Evolutionary conservation across 2,329 filamentous ascomycete species (phyloP).

Genomic region (Exophiala phaeomuriformis): DNA sequence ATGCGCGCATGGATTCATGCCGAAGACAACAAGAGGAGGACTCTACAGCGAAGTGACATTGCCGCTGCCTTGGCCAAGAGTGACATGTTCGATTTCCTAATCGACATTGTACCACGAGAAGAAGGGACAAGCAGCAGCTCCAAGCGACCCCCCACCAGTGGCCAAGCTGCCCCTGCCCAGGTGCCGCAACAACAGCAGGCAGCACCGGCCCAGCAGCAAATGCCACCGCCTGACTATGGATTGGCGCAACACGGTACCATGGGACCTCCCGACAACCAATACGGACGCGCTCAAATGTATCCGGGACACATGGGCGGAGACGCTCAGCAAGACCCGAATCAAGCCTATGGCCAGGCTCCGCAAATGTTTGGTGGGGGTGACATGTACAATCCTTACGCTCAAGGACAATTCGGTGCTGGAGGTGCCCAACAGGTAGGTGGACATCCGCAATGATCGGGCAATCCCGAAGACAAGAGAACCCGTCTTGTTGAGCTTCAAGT

Average conservation of each 20-base stretch:
- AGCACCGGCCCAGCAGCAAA: slow-evolving; percentile 42
- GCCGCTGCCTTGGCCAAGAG: slow-evolving; percentile 92
- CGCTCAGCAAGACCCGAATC: slow-evolving; percentile 58
- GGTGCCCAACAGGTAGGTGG: slow-evolving; percentile 64
- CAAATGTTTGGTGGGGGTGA: slow-evolving; percentile 65
- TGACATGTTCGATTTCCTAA: slow-evolving; percentile 99
- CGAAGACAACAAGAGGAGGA: slow-evolving; percentile 96
- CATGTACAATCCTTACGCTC: slow-evolving; percentile 71
- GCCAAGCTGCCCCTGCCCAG: slow-evolving; percentile 35
- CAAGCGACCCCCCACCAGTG: slow-evolving; percentile 41
- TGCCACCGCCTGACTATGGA: slow-evolving; percentile 52
- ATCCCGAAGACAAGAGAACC: background rate
- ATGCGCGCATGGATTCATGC: slow-evolving; percentile 99
- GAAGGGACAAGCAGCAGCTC: slow-evolving; percentile 61
- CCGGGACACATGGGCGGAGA: slow-evolving; percentile 55
- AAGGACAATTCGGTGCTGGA: slow-evolving; percentile 52
- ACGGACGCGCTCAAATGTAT: slow-evolving; percentile 78
- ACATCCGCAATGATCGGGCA: background rate
- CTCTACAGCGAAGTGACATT: slow-evolving; percentile 91
- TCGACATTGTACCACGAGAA: slow-evolving; percentile 95
- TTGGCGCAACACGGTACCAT: slow-evolving; percentile 57
- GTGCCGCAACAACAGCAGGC: slow-evolving; percentile 42
- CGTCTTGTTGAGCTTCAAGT: background rate
- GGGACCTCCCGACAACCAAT: slow-evolving; percentile 63
- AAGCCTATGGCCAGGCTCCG: slow-evolving; percentile 65